These are phyloP conservation scores for Pulveroboletus sp. DNA, from an alignment of 768 basidiomycete species.

Conservation along the genomic window DNA sequence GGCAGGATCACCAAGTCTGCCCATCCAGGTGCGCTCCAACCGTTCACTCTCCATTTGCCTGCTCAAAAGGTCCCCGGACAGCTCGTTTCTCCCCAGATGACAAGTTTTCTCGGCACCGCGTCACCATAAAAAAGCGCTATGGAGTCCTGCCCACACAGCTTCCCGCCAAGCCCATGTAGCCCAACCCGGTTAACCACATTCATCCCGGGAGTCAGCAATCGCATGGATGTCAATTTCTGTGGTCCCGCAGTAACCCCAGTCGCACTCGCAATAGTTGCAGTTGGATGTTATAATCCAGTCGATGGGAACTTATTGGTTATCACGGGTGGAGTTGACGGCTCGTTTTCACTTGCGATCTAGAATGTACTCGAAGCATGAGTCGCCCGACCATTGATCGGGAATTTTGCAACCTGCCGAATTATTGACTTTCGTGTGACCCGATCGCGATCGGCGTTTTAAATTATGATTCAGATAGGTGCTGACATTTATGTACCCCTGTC, in stretches of 20 bases:
- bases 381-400: too few relatives aligned
- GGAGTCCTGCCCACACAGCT: conserved; percentile 86
- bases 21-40: conserved; percentile 69
- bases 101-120: conserved; percentile 97
- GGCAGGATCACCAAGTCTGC: conserved; percentile 92
- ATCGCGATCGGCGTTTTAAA: too few relatives aligned
- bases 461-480: too few relatives aligned
- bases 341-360: too few relatives aligned
- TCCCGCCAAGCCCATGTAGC: conserved; percentile 82
- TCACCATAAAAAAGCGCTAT: conserved; percentile 93
- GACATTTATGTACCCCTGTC: background rate
- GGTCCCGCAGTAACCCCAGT: background rate
- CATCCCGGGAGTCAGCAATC: too few relatives aligned
- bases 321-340: too few relatives aligned
- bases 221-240: background rate
- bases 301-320: background rate
- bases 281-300: background rate
- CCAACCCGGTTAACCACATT: too few relatives aligned
- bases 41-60: background rate
- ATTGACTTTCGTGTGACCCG: background rate
- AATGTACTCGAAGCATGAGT: background rate
- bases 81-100: conserved; percentile 99
- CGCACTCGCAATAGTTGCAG: background rate
- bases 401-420: background rate
- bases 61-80: conserved; percentile 27